Percentiles rank a stretch among this genome's conserved stretches.
Evolutionary conservation across 176 grass and related monocot species (phyloP).

Genomic region (Bonia amplexicaulis): DNA sequence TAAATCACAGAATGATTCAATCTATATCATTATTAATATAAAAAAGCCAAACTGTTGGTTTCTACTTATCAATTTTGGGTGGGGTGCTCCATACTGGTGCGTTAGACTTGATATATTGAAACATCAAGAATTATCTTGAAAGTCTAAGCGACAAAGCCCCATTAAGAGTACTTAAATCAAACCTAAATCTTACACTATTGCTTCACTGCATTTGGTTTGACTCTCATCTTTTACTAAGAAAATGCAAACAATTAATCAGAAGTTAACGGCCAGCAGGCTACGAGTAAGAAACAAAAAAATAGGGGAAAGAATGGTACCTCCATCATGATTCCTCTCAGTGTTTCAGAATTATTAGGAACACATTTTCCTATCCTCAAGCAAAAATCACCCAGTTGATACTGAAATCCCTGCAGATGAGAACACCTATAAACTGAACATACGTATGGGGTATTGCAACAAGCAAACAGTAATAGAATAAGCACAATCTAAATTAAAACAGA

Average conservation of each 20-base stretch:
- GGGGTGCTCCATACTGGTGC: not conserved
- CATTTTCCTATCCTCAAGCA: slow-evolving; percentile 88
- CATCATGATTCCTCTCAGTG: slow-evolving; percentile 87
- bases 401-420: slow-evolving; percentile 59
- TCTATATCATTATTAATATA: not conserved
- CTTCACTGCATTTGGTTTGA: not conserved
- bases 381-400: slow-evolving; percentile 87
- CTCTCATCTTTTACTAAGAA: not conserved
- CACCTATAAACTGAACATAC: slow-evolving; percentile 10
- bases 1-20: not conserved
- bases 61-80: not conserved
- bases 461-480: not conserved
- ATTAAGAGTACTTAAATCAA: not conserved
- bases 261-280: not conserved
- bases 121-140: not conserved
- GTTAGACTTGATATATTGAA: not conserved
- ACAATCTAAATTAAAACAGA: not conserved
- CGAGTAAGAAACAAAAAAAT: not conserved
- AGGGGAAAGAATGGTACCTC: slow-evolving; percentile 44
- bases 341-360: slow-evolving; percentile 58
- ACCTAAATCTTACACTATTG: slow-evolving; percentile 4
- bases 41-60: not conserved
- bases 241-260: not conserved
- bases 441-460: not conserved
- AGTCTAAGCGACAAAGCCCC: not conserved